Evolutionary conservation across 352 stramenopile genomes (phyloP), one percentile per base, ranked within the genome.

Genomic region (Thraustochytrium sp.): DNA sequence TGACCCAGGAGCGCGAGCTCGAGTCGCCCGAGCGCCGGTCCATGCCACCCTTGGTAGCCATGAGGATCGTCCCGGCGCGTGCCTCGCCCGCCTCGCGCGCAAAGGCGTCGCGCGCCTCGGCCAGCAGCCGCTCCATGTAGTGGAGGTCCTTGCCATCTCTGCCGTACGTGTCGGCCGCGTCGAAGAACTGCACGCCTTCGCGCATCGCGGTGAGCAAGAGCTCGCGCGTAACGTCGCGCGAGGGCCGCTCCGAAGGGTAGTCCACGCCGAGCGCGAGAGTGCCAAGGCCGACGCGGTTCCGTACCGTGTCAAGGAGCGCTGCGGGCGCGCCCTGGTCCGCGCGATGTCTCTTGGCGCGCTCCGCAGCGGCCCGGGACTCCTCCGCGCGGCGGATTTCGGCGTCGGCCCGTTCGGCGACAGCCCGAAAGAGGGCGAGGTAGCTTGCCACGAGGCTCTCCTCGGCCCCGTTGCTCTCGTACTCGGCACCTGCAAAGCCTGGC

Each of bases 241-340:
- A 9, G 3, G 23, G 46, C 42, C 53, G 48, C 18, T 63, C 11
- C 26, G 11, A 8, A 23, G 62, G 62, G 31, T 75, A 75, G 5
- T 54, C 54, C 37, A 59, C 44, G 65, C 76, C 59, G 89, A 89
- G 86, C 65, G 86, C 64, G 37, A 82, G n/a, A 85, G 89, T 82
- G 84, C 86, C 31, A 42, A 76, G 44, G 9, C 73, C 38, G 86
- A 88, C 46, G 85, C 86, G 31, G 88, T 88, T 72, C 18, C n/a
- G n/a, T n/a, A n/a, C n/a, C 31, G 21, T 37, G 5, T 18, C 16
- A 49, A 76, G 1, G 29, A 34, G 48, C 18, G 5, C 48, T 5
- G 42, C 42, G 16, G 42, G 5, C 5, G 16, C 16, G 42, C 5
- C 42, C 42, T 49, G 42, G 5, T 49, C 5, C 42, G 5, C 5